Base-by-base conservation (phyloP, 2,329 filamentous ascomycete species). In the Claviceps cyperi region DNA sequence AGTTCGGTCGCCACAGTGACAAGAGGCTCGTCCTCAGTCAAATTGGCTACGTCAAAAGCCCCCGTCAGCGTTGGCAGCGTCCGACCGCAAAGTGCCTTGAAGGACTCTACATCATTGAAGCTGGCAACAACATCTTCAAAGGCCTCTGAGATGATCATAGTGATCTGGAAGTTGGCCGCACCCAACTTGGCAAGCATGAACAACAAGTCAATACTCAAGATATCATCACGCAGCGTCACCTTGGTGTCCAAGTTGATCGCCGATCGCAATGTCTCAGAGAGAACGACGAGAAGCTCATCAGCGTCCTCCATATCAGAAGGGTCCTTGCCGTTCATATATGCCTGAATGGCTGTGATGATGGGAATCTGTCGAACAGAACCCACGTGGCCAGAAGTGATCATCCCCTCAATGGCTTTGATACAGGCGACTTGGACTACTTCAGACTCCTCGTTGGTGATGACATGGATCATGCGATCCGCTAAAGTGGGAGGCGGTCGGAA, bases 371-470 rank as follows among this genome's bases (percentile, higher is more conserved):
- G 72, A 51, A 78, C 75, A 7, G 64, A 59, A 6, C 68, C 61
- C 2, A 76, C 69, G 71, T 72, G 60, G 66, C 75, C 63, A 64
- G 74, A 72, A 52, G 68, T 72, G 48, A 81, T 73, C 51, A 81
- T 76, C 15, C 76, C 75, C 59, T 96, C 88, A 37, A 95, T 69
- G 1, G 88, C 84, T 62, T 91, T 90, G 59, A 97, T 84, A 60
- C 88, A 94, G 19, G 91, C 83, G 17, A 95, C 90, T 64, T 92
- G 87, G 43, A 97, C 91, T 37, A 97, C 81, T 63, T 96, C 90
- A 0, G 86, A 85, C 19, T 81, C 72, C 56, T 95, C 90, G 37
- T 73, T 72, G 9, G 79, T 80, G 56, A 95, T 86, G 7, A 83
- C 82, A 47, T 84, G 78, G 48, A 97, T 76, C 1, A 86, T 84